A percentile compares a stretch with the other conserved stretches of the same genome.
phyloP scores from a whole-genome alignment of 495 filamentous ascomycete genomes.

The Rostrohypoxylon terebratum region DNA sequence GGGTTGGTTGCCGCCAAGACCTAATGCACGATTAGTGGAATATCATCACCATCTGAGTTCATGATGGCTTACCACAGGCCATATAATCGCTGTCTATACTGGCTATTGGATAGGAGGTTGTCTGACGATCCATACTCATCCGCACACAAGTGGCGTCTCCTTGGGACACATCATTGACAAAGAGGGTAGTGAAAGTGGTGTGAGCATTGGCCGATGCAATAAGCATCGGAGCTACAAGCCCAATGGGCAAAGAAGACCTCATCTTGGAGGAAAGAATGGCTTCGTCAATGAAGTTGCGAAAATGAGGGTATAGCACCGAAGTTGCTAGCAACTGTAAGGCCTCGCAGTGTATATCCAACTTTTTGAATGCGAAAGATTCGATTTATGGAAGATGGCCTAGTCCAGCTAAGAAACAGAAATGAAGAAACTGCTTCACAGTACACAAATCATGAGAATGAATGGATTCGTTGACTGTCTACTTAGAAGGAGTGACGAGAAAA shows the following conservation, averaged over 20 bases:
- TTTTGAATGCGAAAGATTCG: constrained; percentile 7
- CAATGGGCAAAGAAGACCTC: constrained; percentile 40
- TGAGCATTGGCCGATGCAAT: constrained; percentile 62
- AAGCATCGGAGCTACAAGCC: constrained; percentile 49
- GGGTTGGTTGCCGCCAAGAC: constrained; percentile 65
- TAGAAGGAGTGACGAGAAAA: constrained; percentile 11
- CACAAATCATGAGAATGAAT: background rate
- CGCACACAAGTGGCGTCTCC: constrained; percentile 77
- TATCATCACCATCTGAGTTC: background rate
- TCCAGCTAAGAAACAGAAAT: constrained; percentile 24
- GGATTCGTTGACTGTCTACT: background rate
- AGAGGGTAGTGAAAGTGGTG: constrained; percentile 75
- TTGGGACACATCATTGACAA: constrained; percentile 70
- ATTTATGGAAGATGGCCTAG: background rate
- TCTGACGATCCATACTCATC: constrained; percentile 64
- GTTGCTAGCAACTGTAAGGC: background rate
- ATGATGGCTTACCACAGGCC: constrained; percentile 70
- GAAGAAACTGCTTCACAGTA: constrained; percentile 2
- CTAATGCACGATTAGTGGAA: constrained; percentile 50
- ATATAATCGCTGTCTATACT: constrained; percentile 68
- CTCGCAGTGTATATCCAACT: background rate
- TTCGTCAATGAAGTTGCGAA: background rate
- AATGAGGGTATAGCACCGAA: background rate
- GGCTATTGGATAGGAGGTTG: constrained; percentile 65
- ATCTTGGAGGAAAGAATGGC: constrained; percentile 34